Base-by-base conservation (phyloP, 2,329 filamentous ascomycete genomes). In the Penicillium sp. region DNA sequence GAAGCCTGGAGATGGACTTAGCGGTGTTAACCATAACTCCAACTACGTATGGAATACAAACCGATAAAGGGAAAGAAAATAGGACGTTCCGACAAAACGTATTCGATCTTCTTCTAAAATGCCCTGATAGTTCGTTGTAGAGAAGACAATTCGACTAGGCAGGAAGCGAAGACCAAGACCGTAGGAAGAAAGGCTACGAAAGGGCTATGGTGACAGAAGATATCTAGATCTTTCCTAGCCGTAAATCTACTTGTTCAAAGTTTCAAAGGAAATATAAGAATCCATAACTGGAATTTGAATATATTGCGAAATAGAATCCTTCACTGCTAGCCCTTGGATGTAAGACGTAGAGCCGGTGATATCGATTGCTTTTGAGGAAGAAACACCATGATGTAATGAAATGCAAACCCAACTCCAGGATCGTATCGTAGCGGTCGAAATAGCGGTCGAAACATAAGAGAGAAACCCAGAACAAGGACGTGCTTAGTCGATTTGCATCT, bases 401-500 rank as follows among this genome's bases (percentile, higher is more conserved):
- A 55, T 53, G 56, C 55, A 55, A 56, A 50, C 56, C 56, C 51
- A 59, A 59, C 56, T 59, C 56, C 56, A 55, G 47, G 46, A 59
- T 58, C 57, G 50, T 59, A 47, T 58, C 55, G 55, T 57, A 58
- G 51, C 49, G 51, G 52, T 55, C 47, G 47, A 57, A 54, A 46
- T 42, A 40, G 49, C 43, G 28, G 54, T 44, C 46, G 24, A 51
- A 50, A 48, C 24, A 47, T 52, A 49, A 45, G 43, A 49, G 47
- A 45, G 47, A 35, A 45, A 34, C 37, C 35, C 35, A 39, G 40
- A 27, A 48, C 20, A 51, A 52, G 20, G 42, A 45, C 42, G 45
- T 60, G 18, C 22, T 68, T 66, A 73, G 56, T 74, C 71, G 61
- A 74, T 49, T 56, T 74, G 70, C 71, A 74, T 74, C 55, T 72